Conservation (phyloP, 495 filamentous ascomycete species). For the Aspergillus taichungensis region DNA sequence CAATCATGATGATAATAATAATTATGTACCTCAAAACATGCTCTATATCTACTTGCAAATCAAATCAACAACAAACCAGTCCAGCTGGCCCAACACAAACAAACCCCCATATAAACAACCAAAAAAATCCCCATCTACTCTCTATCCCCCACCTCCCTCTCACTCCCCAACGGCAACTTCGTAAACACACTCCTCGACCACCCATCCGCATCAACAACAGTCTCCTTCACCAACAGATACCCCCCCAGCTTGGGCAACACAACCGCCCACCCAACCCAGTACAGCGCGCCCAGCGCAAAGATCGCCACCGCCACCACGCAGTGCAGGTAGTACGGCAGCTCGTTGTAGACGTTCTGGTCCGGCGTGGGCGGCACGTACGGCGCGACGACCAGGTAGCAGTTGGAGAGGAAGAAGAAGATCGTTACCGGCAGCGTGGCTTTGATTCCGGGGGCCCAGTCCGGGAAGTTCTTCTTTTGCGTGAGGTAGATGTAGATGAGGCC, state of each 20-base stretch:
- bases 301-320: constrained; percentile 48
- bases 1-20: too few species aligned
- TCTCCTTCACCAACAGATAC: constrained; percentile 53
- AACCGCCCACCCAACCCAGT: constrained; percentile 50
- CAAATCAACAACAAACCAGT: too few species aligned
- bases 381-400: constrained; percentile 51
- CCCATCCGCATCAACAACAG: constrained; percentile 49
- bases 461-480: constrained; percentile 31
- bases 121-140: too few species aligned
- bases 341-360: constrained; percentile 49
- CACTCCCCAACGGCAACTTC: constrained; percentile 14
- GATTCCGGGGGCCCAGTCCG: constrained; percentile 27
- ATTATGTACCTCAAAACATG: too few species aligned
- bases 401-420: constrained; percentile 47
- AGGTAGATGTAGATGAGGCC: constrained; percentile 51
- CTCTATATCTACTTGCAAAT: too few species aligned
- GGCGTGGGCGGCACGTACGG: constrained; percentile 56
- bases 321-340: constrained; percentile 59
- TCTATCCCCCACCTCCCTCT: not conserved
- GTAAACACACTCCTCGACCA: constrained; percentile 35
- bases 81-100: too few species aligned
- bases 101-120: too few species aligned
- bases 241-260: constrained; percentile 41
- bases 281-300: constrained; percentile 46
- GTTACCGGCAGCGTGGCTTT: constrained; percentile 35